Base-by-base conservation (phyloP, 345 rosid species). In the Salix suchowensis region DNA sequence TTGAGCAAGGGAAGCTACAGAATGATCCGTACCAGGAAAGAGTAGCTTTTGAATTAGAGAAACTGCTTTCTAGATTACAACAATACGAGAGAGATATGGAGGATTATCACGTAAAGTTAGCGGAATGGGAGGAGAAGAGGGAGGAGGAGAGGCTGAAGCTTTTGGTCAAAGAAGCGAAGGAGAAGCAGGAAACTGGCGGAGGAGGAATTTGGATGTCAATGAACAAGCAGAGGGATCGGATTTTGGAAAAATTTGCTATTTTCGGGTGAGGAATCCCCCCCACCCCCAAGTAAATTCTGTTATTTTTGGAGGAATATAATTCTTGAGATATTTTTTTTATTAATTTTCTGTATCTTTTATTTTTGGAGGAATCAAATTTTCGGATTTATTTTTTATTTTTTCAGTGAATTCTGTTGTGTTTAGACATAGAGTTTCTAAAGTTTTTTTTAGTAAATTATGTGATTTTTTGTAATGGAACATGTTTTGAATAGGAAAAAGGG, bases 21-120 rank as follows among this genome's bases (percentile, higher is more conserved):
- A 87, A 87, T 67, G 98, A 94, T 83, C 89, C 88, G 48, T 68
- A 85, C 84, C 98, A 94, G 87, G 97, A 94, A 81, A 84, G 58
- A 64, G 86, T 94, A 28, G 94, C 92, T 77, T 70, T 86, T 64
- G 89, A 92, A 62, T 85, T 94, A 52, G 87, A 91, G 23, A 88
- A 88, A 75, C 76, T 94, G 81, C 88, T 87, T 37, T 88, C 87
- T 75, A 88, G 94, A 86, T 82, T 94, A 82, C 90, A 91, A 70
- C 90, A 90, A 77, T 94, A 92, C 66, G 95, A 91, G 85, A 89
- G 86, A 39, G 89, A 92, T 70, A 94, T 94, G 98, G 90, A 90
- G 82, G 89, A 85, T 40, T 92, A 90, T 85, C 92, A 91, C 82
- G 98, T 83, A 74, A 91, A 83, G 34, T 85, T 92, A 75, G 88